phyloP scores from a whole-genome alignment of 345 rosid genomes.

The Populus nigra region DNA sequence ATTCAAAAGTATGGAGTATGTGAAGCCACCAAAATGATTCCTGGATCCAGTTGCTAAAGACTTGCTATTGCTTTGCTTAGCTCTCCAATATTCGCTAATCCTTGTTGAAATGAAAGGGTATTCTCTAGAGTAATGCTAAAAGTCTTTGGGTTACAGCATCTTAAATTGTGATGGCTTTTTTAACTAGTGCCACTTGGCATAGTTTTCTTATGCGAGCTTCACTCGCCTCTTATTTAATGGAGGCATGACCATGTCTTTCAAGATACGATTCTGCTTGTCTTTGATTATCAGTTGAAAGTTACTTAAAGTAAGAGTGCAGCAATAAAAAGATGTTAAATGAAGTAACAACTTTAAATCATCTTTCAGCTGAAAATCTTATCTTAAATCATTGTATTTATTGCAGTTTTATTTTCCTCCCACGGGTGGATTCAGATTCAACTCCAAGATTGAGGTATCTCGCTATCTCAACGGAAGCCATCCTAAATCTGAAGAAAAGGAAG shows the following conservation, averaged over 20 bases:
- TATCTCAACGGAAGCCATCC: constrained; percentile 29
- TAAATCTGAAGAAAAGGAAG: constrained; percentile 31
- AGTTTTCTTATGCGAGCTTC: neutral
- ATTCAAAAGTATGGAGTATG: neutral
- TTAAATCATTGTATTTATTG: constrained; percentile 25
- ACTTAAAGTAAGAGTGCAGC: neutral
- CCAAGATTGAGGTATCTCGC: constrained; percentile 43
- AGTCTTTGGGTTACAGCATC: constrained; percentile 11
- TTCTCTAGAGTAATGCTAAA: neutral
- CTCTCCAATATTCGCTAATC: neutral
- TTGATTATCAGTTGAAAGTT: constrained; percentile 7
- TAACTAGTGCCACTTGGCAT: neutral
- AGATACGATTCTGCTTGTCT: neutral
- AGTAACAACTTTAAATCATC: neutral
- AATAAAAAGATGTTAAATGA: neutral
- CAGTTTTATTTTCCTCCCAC: constrained; percentile 52
- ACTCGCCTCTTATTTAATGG: neutral
- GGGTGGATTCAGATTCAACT: constrained; percentile 36
- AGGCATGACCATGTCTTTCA: neutral
- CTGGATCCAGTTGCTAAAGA: neutral
- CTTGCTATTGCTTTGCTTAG: constrained; percentile 11
- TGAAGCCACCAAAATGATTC: neutral
- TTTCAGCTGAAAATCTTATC: neutral
- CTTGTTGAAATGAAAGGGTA: neutral
- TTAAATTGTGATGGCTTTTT: neutral